These are phyloP conservation scores for Saccharomycopsis microspora DNA, from an alignment of 805 yeast species.

Conservation along the genomic window DNA sequence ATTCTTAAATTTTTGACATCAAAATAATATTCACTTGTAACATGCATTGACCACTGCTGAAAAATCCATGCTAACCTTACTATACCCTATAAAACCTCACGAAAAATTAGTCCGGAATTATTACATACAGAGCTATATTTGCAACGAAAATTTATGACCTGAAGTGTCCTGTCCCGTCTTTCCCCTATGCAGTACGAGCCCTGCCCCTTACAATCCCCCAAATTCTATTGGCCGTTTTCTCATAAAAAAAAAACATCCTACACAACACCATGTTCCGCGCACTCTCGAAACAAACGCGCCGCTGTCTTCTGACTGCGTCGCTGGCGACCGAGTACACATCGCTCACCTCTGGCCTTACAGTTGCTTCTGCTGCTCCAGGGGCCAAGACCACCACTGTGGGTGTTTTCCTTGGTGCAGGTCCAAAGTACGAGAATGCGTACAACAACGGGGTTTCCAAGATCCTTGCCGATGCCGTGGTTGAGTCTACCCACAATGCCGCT, in stretches of 20 bases:
- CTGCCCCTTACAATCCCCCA: too few species aligned
- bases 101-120: too few species aligned
- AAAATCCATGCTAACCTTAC: too few species aligned
- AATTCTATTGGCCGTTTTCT: too few species aligned
- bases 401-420: constrained; percentile 65
- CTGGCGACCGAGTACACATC: constrained; percentile 60
- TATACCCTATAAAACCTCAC: too few species aligned
- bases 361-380: constrained; percentile 53
- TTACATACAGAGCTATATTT: too few species aligned
- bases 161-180: too few species aligned
- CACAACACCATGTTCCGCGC: constrained; percentile 6
- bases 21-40: too few species aligned
- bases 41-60: too few species aligned
- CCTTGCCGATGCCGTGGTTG: constrained; percentile 37
- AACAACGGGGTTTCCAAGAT: constrained; percentile 73
- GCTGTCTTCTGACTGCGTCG: constrained; percentile 47
- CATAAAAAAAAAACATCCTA: not conserved
- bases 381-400: constrained; percentile 55
- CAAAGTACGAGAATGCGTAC: constrained; percentile 69
- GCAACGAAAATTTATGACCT: too few species aligned
- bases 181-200: too few species aligned
- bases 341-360: constrained; percentile 60
- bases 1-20: too few species aligned
- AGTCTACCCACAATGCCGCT: constrained; percentile 26
- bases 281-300: constrained; percentile 25